These are phyloP conservation scores for Blastobotrys serpentis DNA, from an alignment of 1,139 yeast species.

Conservation along the genomic window DNA sequence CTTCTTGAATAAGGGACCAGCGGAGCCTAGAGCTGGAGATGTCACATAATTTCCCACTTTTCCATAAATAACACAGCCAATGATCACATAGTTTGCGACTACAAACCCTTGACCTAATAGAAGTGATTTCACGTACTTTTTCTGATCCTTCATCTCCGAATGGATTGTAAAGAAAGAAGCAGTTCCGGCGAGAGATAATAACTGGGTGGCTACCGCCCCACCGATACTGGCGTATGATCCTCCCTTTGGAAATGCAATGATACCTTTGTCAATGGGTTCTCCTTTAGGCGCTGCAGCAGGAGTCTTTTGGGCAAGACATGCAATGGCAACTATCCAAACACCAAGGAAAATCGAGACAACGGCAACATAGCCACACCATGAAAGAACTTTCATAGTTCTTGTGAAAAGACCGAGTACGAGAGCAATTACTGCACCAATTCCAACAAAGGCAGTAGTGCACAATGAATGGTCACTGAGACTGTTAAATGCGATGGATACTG, in stretches of 20 bases:
- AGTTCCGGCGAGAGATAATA: constrained; percentile 16
- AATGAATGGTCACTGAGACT: constrained; percentile 47
- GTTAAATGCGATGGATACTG: constrained; percentile 57
- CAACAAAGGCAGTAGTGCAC: constrained; percentile 15
- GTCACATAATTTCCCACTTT: constrained; percentile 17
- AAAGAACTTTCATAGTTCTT: constrained; percentile 16
- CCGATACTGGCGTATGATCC: constrained; percentile 13
- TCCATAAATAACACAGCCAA: constrained; percentile 14
- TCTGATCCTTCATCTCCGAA: constrained; percentile 16
- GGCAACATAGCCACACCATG: constrained; percentile 18
- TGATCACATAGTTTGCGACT: constrained; percentile 14
- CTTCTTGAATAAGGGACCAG: constrained; percentile 17
- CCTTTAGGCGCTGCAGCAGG: constrained; percentile 18
- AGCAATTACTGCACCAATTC: constrained; percentile 13
- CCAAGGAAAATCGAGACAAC: constrained; percentile 14
- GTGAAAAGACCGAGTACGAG: constrained; percentile 8
- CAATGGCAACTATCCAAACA: constrained; percentile 17
- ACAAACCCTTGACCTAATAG: constrained; percentile 15
- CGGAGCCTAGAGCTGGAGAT: constrained; percentile 19
- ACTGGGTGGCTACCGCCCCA: constrained; percentile 16
- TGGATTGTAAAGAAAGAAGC: constrained; percentile 18
- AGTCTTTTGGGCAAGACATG: constrained; percentile 12
- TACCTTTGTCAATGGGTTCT: constrained; percentile 7
- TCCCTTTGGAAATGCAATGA: constrained; percentile 9
- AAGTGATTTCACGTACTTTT: constrained; percentile 11